phyloP scores from a whole-genome alignment of 73 alveolate genomes.

The Paramecium bursaria region DNA sequence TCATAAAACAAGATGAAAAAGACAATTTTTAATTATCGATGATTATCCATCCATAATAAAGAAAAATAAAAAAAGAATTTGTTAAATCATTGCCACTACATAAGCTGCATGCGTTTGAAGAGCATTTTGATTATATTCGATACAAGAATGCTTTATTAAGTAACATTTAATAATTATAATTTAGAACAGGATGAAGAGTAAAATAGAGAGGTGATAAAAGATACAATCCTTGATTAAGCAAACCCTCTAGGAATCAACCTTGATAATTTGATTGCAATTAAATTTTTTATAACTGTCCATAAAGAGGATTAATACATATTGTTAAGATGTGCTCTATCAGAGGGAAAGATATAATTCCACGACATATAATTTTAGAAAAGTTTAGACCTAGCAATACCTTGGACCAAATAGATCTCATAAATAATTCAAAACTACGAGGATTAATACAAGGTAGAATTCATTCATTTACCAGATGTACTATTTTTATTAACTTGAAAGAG shows the following conservation, averaged over 20 bases:
- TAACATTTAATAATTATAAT: neutral
- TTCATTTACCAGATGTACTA: constrained; percentile 32
- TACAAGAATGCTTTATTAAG: neutral
- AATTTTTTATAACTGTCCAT: neutral
- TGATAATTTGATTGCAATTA: neutral
- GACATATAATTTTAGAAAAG: neutral
- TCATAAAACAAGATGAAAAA: no score
- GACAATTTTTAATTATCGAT: no score
- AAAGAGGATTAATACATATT: neutral
- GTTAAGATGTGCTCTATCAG: neutral
- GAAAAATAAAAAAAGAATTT: neutral
- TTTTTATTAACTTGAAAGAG: neutral
- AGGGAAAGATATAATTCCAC: constrained; percentile 9
- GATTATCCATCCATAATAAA: neutral
- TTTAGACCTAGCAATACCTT: neutral
- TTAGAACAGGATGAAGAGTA: constrained; percentile 45
- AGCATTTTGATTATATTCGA: constrained; percentile 7
- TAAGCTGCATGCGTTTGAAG: constrained; percentile 31
- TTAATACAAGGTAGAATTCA: neutral
- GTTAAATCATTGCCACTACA: neutral
- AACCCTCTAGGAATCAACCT: constrained; percentile 23
- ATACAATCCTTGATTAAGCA: neutral
- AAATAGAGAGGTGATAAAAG: neutral
- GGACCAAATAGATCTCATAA: neutral
- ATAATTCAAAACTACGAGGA: neutral